Percentiles rank a stretch among this genome's conserved stretches.
These are phyloP conservation scores for Microbotryum silenes-acaulis DNA, from an alignment of 1,284 basidiomycete genomes.

Conservation along the genomic window DNA sequence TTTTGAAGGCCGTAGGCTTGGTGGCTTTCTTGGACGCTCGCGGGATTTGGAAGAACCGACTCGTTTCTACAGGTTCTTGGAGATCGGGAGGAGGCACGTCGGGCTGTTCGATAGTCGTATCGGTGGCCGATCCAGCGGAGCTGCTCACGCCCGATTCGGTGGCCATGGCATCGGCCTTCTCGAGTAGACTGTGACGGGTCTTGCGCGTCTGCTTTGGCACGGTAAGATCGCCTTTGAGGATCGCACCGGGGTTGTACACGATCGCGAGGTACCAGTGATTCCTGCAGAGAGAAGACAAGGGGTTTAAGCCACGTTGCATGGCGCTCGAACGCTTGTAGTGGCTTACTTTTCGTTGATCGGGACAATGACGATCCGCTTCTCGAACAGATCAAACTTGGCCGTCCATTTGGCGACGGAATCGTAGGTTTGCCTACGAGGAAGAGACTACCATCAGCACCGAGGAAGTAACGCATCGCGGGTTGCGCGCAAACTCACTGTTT, in stretches of 20 bases:
- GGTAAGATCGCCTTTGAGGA: constrained; percentile 32
- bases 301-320: not conserved
- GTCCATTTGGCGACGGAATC: constrained; percentile 91
- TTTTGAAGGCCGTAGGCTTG: too few relatives aligned
- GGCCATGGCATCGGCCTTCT: not conserved
- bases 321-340: too few relatives aligned
- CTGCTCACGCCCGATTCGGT: constrained; percentile 1
- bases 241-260: constrained; percentile 68
- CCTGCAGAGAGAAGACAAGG: constrained; percentile 44
- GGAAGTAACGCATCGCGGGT: not conserved
- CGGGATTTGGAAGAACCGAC: too few relatives aligned
- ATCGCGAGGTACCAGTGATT: constrained; percentile 96
- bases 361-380: constrained; percentile 83
- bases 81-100: too few relatives aligned
- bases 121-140: too few relatives aligned
- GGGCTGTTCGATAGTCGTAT: too few relatives aligned
- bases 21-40: too few relatives aligned
- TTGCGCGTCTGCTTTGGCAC: not conserved
- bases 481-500: constrained; percentile 44
- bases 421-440: constrained; percentile 49
- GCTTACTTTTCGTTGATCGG: constrained; percentile 92
- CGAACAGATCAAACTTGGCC: constrained; percentile 67
- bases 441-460: constrained; percentile 3
- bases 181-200: constrained; percentile 2
- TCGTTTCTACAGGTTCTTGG: too few relatives aligned